phyloP scores from a whole-genome alignment of 768 basidiomycete species.

The Cyathus striatus region DNA sequence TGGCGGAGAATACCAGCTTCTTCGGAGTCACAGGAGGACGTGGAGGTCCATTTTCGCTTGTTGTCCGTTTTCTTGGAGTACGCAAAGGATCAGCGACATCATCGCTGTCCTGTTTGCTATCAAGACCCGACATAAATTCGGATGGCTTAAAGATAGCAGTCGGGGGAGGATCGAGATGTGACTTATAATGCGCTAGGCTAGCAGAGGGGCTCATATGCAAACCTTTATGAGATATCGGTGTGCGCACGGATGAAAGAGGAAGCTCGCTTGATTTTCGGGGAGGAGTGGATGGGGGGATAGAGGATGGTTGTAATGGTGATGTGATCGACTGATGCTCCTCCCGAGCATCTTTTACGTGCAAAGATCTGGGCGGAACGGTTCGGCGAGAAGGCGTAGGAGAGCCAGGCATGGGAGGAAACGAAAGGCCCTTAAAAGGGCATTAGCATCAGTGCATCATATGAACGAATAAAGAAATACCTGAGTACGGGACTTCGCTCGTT shows the following conservation, averaged over 20 bases:
- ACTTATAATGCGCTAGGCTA: conserved; percentile 65
- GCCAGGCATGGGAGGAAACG: conserved; percentile 35
- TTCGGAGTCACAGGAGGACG: conserved; percentile 32
- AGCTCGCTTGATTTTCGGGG: conserved; percentile 21
- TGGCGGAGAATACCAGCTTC: conserved; percentile 29
- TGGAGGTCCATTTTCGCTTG: conserved; percentile 11
- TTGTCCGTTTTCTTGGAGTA: conserved; percentile 31
- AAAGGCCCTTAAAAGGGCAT: conserved; percentile 22
- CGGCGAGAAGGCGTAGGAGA: conserved; percentile 43
- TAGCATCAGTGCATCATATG: too few species aligned
- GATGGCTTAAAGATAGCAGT: conserved; percentile 14
- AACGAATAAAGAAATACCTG: conserved; percentile 2
- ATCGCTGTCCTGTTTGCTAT: conserved; percentile 16
- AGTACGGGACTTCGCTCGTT: conserved; percentile 20
- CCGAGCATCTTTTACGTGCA: too few species aligned
- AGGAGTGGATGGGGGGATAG: conserved; percentile 33
- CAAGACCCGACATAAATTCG: conserved; percentile 13
- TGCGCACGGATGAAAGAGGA: conserved; percentile 55
- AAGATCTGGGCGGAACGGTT: conserved; percentile 10
- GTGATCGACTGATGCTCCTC: too few species aligned
- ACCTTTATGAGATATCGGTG: conserved; percentile 64
- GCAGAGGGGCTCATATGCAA: conserved; percentile 66
- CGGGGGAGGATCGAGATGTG: conserved; percentile 60
- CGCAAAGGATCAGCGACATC: conserved; percentile 23
- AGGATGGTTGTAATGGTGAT: conserved; percentile 15